A percentile compares a stretch with the other conserved stretches of the same genome.
Conservation (phyloP, 352 stramenopile species). For the Pythium dissotocum region DNA sequence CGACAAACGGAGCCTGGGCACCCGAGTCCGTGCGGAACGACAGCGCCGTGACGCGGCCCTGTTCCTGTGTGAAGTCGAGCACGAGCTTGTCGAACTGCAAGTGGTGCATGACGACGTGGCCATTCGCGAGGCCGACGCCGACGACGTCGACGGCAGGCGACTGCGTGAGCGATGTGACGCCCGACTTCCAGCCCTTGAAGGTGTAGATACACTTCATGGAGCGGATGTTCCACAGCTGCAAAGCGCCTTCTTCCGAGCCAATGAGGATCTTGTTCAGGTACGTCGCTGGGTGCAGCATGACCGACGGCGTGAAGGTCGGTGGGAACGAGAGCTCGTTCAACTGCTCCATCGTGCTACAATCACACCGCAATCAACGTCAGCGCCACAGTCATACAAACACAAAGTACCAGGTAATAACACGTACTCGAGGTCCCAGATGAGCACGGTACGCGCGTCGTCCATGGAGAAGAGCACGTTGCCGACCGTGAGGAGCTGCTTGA, state of each 20-base stretch:
- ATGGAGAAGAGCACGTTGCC: constrained; percentile 74
- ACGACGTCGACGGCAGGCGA: constrained; percentile 90
- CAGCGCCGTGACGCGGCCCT: constrained; percentile 81
- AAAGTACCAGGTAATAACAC: constrained; percentile 14
- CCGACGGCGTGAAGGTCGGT: constrained; percentile 58
- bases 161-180: constrained; percentile 79
- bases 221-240: constrained; percentile 92
- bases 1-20: constrained; percentile 55
- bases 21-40: constrained; percentile 88
- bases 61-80: constrained; percentile 78
- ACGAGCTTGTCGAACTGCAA: constrained; percentile 83
- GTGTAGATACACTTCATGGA: constrained; percentile 89
- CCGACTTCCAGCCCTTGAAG: constrained; percentile 74
- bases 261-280: constrained; percentile 96
- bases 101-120: constrained; percentile 85
- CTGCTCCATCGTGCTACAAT: constrained; percentile 51
- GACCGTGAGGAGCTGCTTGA: constrained; percentile 66
- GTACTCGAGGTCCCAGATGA: constrained; percentile 69
- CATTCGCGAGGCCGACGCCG: constrained; percentile 80
- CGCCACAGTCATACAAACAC: not conserved
- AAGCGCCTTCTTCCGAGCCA: constrained; percentile 71
- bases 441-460: constrained; percentile 52
- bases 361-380: constrained; percentile 11
- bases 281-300: constrained; percentile 89
- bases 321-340: constrained; percentile 62